Conservation (phyloP, 2,329 filamentous ascomycete species). For the Ascochyta koolunga region DNA sequence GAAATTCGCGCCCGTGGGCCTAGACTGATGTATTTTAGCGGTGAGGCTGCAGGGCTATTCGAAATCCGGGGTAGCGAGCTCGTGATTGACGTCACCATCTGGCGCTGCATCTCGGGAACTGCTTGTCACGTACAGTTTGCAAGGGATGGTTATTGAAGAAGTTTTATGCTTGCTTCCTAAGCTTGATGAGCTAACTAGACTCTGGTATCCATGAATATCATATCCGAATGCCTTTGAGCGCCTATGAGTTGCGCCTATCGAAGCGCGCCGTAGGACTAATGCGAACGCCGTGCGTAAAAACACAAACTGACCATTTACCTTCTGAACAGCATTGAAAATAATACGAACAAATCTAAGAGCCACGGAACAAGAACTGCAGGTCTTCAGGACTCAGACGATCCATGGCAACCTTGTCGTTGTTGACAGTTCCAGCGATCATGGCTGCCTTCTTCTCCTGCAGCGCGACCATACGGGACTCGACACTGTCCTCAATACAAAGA, state of each 20-base stretch:
- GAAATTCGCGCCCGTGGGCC: neutral
- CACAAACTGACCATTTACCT: neutral
- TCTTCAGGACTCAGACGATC: slow-evolving; percentile 90
- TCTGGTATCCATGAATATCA: neutral
- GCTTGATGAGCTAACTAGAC: neutral
- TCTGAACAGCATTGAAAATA: neutral
- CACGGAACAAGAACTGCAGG: slow-evolving; percentile 95
- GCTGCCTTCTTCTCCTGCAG: slow-evolving; percentile 98
- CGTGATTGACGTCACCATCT: slow-evolving; percentile 8
- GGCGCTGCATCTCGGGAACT: too few relatives aligned
- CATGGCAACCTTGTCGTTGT: slow-evolving; percentile 88
- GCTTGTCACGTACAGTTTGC: neutral
- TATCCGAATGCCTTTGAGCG: neutral
- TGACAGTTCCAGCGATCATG: slow-evolving; percentile 97
- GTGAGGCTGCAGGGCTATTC: slow-evolving; percentile 7
- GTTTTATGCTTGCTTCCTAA: neutral
- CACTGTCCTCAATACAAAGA: slow-evolving; percentile 94
- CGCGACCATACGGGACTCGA: slow-evolving; percentile 93
- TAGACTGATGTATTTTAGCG: neutral
- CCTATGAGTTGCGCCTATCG: neutral
- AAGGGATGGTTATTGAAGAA: neutral
- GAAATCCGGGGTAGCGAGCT: slow-evolving; percentile 16
- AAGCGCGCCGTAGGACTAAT: neutral
- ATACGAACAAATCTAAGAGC: slow-evolving; percentile 53
- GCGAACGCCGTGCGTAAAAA: neutral